Base-by-base conservation (phyloP, 768 basidiomycete species). In the Podaxis sp. region DNA sequence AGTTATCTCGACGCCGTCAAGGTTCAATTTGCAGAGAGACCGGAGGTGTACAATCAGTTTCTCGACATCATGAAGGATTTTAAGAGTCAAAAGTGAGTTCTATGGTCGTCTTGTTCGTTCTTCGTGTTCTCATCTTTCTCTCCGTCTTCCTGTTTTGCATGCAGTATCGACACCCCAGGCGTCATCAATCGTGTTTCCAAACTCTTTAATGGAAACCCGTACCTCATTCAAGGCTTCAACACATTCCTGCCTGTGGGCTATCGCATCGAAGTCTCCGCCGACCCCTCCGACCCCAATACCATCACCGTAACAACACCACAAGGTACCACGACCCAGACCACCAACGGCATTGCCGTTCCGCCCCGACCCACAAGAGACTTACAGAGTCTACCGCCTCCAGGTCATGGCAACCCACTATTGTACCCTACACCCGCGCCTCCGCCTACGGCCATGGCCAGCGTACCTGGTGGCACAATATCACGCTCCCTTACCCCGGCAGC, bases 61-160 rank as follows among this genome's bases (percentile, higher is more conserved):
- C 76, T 96, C 75, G 94, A 96, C 74, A 96, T 97, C 72, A 97
- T 97, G 97, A 98, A 98, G 80, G 96, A 99, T 73, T 99, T 99
- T 76, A 99, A 99, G 79, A 93, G 94, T 70, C 93, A 96, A 77
- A 80, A 78, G 92, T 95, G 74, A 79, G 93, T 69, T 28, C 63
- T 42, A 42, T 65, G 48, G 52, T 53, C 53, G 66, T 53, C 28
- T 52, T 65, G 53, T 60, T 66, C 64, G 39, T 63, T 57, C 55
- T 67, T 64, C 63, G 53, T 68, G n/a, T 39, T 65, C 65, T 33
- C 58, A 48, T 56, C 68, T 44, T 64, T 52, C 53, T 17, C 24
- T 40, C 15, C 28, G 15, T 33, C 59, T 44, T 4, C 30, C 53
- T 42, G 17, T n/a, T 17, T 42, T 17, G 38, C 57, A 61, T 36